Evolutionary conservation across 805 yeast genomes (phyloP), one percentile per base, ranked within the genome.

Genomic region (Metschnikowia sp.): DNA sequence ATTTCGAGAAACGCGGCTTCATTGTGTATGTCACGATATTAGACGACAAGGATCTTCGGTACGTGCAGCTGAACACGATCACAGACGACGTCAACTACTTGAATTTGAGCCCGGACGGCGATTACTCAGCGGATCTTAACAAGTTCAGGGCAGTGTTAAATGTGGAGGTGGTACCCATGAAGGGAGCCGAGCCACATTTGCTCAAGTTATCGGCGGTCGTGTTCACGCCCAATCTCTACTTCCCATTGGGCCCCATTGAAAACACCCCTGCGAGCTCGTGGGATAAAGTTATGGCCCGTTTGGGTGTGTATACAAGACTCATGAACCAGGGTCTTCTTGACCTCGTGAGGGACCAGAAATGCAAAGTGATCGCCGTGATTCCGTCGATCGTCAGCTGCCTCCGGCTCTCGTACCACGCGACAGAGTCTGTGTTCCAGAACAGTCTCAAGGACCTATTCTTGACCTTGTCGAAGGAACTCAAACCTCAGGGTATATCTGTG

Each of bases 1-100:
- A 88, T 61, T 74, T 88, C 52, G 90, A 87, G 53, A 76, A 77
- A 39, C 71, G 96, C 45, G 96, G 96, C 1, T 88, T 86, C 60
- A 84, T 89, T 31, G 90, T 89, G 3, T 88, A 84, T 61, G 74
- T 88, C 52, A 83, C 95, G 0, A 79, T 83, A n/a, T 62, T 78
- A n/a, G 79, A 76, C 49, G 88, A 82, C 29, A 75, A 72, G 52
- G 88, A 84, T 51, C 61, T 72, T 38, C 69, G 66, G 53, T 75
- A 76, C 45, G 69, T 82, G 40, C 78, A 76, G 50, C 58, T 70
- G 32, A 77, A 70, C 50, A 87, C 86, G 48, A 76, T 83, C 39
- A 80, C 84, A 12, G 77, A 79, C 22, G 96, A 88, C 61, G 77
- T 88, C 46, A 79, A 86, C 53, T 82, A 86, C 37, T 68, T 89